These are phyloP conservation scores for Zygosaccharomyces kombuchaensis DNA, from an alignment of 805 yeast genomes.

Conservation along the genomic window DNA sequence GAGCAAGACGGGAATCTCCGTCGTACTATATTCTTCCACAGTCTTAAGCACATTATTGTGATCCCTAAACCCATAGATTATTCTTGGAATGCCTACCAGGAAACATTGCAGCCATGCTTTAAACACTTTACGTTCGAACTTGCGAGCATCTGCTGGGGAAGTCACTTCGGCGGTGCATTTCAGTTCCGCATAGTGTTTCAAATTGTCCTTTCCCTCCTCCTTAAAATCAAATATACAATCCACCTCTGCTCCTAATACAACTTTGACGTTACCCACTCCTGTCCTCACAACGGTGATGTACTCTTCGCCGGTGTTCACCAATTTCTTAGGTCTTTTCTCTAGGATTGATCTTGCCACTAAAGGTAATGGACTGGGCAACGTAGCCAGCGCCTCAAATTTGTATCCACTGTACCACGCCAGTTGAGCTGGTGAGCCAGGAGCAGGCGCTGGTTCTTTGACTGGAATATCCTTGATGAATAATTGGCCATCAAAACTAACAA, in stretches of 20 bases:
- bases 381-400: slow-evolving; percentile 78
- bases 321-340: slow-evolving; percentile 56
- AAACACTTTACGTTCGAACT: slow-evolving; percentile 72
- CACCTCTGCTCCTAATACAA: slow-evolving; percentile 83
- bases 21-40: slow-evolving; percentile 73
- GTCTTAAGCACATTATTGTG: slow-evolving; percentile 57
- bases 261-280: slow-evolving; percentile 68
- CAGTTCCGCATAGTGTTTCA: slow-evolving; percentile 77
- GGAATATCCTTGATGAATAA: slow-evolving; percentile 53
- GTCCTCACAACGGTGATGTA: slow-evolving; percentile 77
- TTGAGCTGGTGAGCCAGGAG: slow-evolving; percentile 30
- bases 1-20: slow-evolving; percentile 67
- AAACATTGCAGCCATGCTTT: slow-evolving; percentile 93
- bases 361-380: slow-evolving; percentile 73
- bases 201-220: slow-evolving; percentile 42
- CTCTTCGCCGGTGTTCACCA: slow-evolving; percentile 71
- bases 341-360: slow-evolving; percentile 59
- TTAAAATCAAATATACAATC: slow-evolving; percentile 85
- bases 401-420: slow-evolving; percentile 63
- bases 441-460: slow-evolving; percentile 26
- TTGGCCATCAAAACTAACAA: slow-evolving; percentile 71
- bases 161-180: slow-evolving; percentile 63
- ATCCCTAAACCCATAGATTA: slow-evolving; percentile 85
- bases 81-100: slow-evolving; percentile 73
- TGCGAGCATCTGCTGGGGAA: slow-evolving; percentile 52